Evolutionary conservation across 75 land plant genomes (phyloP).

Genomic region (Pinus taeda): DNA sequence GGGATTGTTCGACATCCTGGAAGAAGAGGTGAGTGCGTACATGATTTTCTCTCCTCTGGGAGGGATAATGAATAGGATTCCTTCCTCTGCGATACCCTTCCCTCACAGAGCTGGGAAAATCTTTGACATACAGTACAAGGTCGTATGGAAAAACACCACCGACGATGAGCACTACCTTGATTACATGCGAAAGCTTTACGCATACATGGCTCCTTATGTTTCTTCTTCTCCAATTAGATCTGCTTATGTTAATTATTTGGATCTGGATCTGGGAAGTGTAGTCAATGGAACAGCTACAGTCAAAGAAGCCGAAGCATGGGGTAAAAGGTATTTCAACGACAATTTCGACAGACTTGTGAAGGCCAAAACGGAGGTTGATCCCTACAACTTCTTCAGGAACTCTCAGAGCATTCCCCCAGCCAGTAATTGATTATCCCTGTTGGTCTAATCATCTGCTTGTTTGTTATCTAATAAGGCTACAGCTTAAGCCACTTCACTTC

Average conservation of each 20-base stretch:
- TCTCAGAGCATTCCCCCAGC: slow-evolving; percentile 21
- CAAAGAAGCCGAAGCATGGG: slow-evolving; percentile 1
- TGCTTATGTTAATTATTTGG: slow-evolving; percentile 15
- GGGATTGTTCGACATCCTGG: not conserved
- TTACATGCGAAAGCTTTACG: slow-evolving; percentile 14
- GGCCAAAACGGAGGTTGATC: slow-evolving; percentile 27
- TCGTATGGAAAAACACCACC: not conserved
- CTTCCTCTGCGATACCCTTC: slow-evolving; percentile 3
- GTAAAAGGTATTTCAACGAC: slow-evolving; percentile 19
- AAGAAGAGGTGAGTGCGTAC: not conserved
- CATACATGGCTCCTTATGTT: slow-evolving; percentile 19
- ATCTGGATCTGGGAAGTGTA: slow-evolving; percentile 10
- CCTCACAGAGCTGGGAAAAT: slow-evolving; percentile 7
- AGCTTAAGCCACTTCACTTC: no score
- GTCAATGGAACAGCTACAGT: not conserved
- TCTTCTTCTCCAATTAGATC: slow-evolving; percentile 9
- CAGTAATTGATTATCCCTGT: no score
- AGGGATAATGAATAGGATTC: slow-evolving; percentile 5
- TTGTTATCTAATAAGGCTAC: no score
- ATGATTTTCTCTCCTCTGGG: slow-evolving; percentile 12
- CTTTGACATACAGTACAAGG: slow-evolving; percentile 4
- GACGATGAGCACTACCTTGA: not conserved
- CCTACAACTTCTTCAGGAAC: slow-evolving; percentile 19
- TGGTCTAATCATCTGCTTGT: no score
- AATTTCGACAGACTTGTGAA: slow-evolving; percentile 26